Conservation (phyloP, 2,329 filamentous ascomycete genomes). For the Aspergillus aculeatus region DNA sequence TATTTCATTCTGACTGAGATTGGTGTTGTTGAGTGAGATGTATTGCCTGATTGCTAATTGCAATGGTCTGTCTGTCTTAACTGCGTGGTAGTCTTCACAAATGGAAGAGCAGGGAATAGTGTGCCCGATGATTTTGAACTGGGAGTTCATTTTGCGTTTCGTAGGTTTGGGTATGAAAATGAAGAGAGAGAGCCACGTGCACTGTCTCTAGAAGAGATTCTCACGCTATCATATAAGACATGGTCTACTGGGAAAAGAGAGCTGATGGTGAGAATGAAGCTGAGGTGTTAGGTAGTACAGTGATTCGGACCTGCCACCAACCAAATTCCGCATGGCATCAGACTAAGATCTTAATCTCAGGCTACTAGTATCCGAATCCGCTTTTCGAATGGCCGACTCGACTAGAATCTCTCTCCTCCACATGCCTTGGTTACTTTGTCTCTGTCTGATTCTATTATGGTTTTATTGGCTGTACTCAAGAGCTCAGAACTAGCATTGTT, state of each 20-base stretch:
- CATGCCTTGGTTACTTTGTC: neutral
- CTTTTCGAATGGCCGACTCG: neutral
- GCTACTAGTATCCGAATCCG: neutral
- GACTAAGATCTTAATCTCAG: neutral
- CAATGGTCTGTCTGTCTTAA: slow-evolving; percentile 48
- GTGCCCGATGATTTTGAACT: slow-evolving; percentile 49
- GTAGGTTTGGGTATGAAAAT: neutral
- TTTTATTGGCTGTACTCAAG: neutral
- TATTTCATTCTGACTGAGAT: slow-evolving; percentile 47
- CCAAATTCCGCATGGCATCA: neutral
- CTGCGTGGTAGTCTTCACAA: slow-evolving; percentile 51
- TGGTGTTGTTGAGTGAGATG: slow-evolving; percentile 48
- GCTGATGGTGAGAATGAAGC: neutral
- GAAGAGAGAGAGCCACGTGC: too few species aligned
- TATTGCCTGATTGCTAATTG: slow-evolving; percentile 57
- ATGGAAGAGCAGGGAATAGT: slow-evolving; percentile 50
- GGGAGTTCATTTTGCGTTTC: neutral
- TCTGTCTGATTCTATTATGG: neutral
- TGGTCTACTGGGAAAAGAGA: neutral
- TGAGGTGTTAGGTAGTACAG: neutral
- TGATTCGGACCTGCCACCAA: neutral
- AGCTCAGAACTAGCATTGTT: too few species aligned
- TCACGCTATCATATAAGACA: too few species aligned
- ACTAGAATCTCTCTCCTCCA: neutral
- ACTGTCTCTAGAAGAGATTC: neutral